These are phyloP conservation scores for Capillidium rhysosporum DNA, from an alignment of 371 early-diverging fungal species.

Conservation along the genomic window DNA sequence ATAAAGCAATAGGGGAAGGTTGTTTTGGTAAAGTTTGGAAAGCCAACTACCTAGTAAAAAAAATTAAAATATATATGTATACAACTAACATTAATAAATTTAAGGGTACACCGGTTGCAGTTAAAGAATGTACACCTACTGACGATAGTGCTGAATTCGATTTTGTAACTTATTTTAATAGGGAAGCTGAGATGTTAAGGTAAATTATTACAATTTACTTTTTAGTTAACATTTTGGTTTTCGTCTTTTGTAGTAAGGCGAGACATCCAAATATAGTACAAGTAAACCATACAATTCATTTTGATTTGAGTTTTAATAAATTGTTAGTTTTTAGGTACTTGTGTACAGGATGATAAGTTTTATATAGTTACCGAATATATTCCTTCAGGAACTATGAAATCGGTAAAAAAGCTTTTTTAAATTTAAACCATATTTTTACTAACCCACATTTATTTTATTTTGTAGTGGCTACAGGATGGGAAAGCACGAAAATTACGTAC, in stretches of 20 bases:
- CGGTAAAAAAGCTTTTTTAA: constrained; percentile 12
- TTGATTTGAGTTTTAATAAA: background rate
- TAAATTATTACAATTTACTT: constrained; percentile 6
- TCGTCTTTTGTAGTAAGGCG: constrained; percentile 11
- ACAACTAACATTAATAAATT: background rate
- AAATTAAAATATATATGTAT: background rate
- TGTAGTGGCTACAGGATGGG: constrained; percentile 23
- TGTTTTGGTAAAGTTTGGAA: constrained; percentile 1
- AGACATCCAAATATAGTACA: constrained; percentile 35
- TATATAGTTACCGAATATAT: constrained; percentile 33
- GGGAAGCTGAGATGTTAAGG: constrained; percentile 25
- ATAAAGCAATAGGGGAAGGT: background rate
- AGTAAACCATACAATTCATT: constrained; percentile 11
- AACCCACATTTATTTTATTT: background rate
- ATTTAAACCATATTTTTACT: background rate
- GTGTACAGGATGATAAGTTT: constrained; percentile 20
- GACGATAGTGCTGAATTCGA: constrained; percentile 21
- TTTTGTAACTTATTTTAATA: constrained; percentile 24
- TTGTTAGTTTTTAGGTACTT: constrained; percentile 26
- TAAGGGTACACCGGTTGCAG: constrained; percentile 34
- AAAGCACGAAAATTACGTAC: constrained; percentile 19
- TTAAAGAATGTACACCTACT: constrained; percentile 22
- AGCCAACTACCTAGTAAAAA: constrained; percentile 1
- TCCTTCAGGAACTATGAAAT: constrained; percentile 23
- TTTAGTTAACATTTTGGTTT: background rate